Evolutionary conservation across 495 filamentous ascomycete species (phyloP).

Genomic region (Penicillium argentinense): DNA sequence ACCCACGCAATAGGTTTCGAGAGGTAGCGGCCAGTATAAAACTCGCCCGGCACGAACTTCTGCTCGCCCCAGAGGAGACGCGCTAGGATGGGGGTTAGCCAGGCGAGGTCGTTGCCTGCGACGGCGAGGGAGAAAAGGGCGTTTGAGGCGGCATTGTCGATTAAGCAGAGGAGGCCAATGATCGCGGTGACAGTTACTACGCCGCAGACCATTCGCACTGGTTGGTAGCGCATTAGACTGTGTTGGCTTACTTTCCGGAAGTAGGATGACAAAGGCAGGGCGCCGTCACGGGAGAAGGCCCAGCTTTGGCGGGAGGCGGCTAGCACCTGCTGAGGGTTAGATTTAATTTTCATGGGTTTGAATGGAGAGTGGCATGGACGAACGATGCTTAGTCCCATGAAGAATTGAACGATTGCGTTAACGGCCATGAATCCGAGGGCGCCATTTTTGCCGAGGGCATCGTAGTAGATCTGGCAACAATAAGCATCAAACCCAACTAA

Average conservation of each 20-base stretch:
- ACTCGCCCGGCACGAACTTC: slow-evolving; percentile 63
- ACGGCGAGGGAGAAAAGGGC: slow-evolving; percentile 65
- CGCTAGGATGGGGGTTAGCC: slow-evolving; percentile 62
- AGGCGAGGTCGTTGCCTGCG: slow-evolving; percentile 62
- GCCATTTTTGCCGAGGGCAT: slow-evolving; percentile 44
- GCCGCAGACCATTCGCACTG: slow-evolving; percentile 61
- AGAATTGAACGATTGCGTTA: slow-evolving; percentile 43
- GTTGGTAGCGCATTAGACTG: slow-evolving; percentile 53
- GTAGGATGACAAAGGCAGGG: slow-evolving; percentile 61
- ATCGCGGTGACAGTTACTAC: slow-evolving; percentile 50
- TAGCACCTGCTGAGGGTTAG: slow-evolving; percentile 37
- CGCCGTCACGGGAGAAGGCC: slow-evolving; percentile 62
- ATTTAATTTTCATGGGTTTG: background rate
- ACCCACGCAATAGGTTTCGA: slow-evolving; percentile 55
- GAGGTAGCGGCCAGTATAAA: slow-evolving; percentile 53
- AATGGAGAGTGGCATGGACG: background rate
- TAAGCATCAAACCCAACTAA: background rate
- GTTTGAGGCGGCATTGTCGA: slow-evolving; percentile 56
- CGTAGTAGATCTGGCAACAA: slow-evolving; percentile 39
- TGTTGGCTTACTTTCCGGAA: slow-evolving; percentile 57
- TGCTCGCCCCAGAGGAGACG: slow-evolving; percentile 62
- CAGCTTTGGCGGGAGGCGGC: slow-evolving; percentile 59
- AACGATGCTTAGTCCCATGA: slow-evolving; percentile 46
- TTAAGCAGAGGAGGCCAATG: slow-evolving; percentile 59
- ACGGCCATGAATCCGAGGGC: slow-evolving; percentile 48